phyloP scores from a whole-genome alignment of 352 stramenopile genomes.

The Aphanomyces stellatus region DNA sequence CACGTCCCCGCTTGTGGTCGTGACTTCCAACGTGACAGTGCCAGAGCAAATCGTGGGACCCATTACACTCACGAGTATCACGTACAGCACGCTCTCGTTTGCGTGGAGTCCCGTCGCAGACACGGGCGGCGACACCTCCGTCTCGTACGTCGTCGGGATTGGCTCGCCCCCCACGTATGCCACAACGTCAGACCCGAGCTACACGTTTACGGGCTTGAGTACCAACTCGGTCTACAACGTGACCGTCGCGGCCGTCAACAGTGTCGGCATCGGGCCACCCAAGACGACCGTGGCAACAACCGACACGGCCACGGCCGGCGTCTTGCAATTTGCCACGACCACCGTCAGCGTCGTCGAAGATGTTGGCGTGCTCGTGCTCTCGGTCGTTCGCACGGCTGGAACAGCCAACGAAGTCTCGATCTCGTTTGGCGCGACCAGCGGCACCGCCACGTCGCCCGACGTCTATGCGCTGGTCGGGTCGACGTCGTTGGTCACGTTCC shows the following conservation, averaged over 20 bases:
- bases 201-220: neutral
- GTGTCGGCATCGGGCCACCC: neutral
- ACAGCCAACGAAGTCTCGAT: conserved; percentile 33
- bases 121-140: neutral
- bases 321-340: conserved; percentile 29
- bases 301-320: neutral
- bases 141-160: neutral
- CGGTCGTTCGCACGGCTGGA: conserved; percentile 25
- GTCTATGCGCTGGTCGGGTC: neutral
- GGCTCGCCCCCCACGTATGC: neutral
- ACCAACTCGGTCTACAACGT: conserved; percentile 23
- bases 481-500: neutral
- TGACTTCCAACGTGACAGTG: neutral
- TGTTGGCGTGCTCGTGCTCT: conserved; percentile 22
- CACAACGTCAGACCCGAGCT: neutral
- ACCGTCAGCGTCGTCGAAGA: conserved; percentile 22
- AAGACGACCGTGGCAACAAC: neutral
- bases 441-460: neutral
- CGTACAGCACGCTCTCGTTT: neutral
- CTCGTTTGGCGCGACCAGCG: neutral
- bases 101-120: neutral
- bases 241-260: conserved; percentile 30
- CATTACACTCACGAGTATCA: neutral
- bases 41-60: neutral
- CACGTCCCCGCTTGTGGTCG: neutral